Percentiles rank a stretch among this genome's conserved stretches.
Evolutionary conservation across 495 filamentous ascomycete species (phyloP).

Genomic region (Penicillium riverlandense): DNA sequence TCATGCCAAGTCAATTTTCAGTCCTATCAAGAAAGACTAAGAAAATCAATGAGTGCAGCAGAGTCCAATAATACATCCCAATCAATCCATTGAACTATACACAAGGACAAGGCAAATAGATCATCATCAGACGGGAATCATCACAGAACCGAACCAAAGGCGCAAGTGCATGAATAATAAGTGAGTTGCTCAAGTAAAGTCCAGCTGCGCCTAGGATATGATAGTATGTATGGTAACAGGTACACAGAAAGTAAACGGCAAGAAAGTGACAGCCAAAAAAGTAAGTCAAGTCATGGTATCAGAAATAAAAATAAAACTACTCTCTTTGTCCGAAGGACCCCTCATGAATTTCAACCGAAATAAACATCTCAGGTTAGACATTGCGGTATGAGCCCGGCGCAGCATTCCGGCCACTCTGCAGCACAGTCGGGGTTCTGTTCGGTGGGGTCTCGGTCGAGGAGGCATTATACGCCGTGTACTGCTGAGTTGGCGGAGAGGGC

Average conservation of each 20-base stretch:
- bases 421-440: slow-evolving; percentile 35
- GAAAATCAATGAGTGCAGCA: too few species aligned
- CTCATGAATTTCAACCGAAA: slow-evolving; percentile 1
- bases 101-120: too few species aligned
- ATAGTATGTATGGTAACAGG: background rate
- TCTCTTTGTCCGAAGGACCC: too few species aligned
- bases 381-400: slow-evolving; percentile 23
- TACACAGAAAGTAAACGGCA: background rate
- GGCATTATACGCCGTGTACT: slow-evolving; percentile 12
- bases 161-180: too few species aligned
- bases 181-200: too few species aligned
- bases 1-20: too few species aligned
- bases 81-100: too few species aligned
- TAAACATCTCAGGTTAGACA: slow-evolving; percentile 15
- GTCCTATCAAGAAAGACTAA: too few species aligned
- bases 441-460: slow-evolving; percentile 4
- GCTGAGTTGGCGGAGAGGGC: slow-evolving; percentile 15
- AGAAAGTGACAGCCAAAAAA: background rate
- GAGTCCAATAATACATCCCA: too few species aligned
- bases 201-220: too few species aligned
- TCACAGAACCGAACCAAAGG: too few species aligned
- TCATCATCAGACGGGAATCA: too few species aligned
- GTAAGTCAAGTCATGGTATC: slow-evolving; percentile 11
- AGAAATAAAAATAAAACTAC: slow-evolving; percentile 2
- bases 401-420: slow-evolving; percentile 37